Conservation (phyloP, 495 filamentous ascomycete genomes). For the Saxophila tyrrhenica region DNA sequence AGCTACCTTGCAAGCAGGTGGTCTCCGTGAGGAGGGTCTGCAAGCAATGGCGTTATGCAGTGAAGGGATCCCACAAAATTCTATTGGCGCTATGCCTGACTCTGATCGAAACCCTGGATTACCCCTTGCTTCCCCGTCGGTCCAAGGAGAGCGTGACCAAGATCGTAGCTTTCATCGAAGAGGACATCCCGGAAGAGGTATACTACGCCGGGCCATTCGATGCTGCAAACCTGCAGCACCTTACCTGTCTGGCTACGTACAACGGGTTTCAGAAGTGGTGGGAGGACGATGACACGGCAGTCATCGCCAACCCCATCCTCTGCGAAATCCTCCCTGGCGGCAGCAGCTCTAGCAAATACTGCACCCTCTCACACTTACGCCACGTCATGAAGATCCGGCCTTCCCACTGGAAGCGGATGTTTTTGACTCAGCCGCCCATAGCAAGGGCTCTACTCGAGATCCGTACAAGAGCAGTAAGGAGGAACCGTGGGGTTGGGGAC, state of each 20-base stretch:
- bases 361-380: background rate
- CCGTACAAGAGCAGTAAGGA: background rate
- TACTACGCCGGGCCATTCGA: no score
- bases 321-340: background rate
- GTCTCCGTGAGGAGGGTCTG: background rate
- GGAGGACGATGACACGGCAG: background rate
- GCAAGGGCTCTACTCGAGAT: background rate
- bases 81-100: background rate
- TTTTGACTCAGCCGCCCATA: background rate
- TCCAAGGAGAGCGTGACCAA: background rate
- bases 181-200: no score
- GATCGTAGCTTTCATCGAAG: no score
- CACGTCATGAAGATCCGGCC: background rate
- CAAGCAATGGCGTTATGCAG: background rate
- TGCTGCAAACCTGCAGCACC: no score
- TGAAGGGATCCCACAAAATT: background rate
- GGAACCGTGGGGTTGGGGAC: background rate
- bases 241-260: no score
- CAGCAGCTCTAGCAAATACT: no score
- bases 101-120: background rate
- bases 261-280: background rate
- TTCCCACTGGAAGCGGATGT: background rate
- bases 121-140: no score
- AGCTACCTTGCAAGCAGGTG: background rate
- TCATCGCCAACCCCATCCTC: background rate